Conservation (phyloP, 1,284 basidiomycete genomes). For the Anthracocystis setariae region DNA sequence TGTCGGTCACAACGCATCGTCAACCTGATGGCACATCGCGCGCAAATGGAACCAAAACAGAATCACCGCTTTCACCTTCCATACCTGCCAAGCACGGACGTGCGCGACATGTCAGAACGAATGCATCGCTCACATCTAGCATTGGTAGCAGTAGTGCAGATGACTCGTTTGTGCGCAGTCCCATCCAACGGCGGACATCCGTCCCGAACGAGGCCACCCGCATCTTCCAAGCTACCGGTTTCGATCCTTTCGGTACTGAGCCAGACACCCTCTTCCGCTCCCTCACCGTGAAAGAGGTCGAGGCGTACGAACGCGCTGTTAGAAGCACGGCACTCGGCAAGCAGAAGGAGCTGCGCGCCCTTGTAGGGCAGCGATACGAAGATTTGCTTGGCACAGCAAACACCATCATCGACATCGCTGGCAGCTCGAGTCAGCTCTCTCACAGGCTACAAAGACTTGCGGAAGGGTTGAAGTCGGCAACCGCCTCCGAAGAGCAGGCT, state of each 20-base stretch:
- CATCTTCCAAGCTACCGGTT: conserved; percentile 39
- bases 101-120: conserved; percentile 35
- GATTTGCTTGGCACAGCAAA: conserved; percentile 58
- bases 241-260: conserved; percentile 44
- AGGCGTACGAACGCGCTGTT: conserved; percentile 37
- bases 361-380: conserved; percentile 57
- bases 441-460: conserved; percentile 33
- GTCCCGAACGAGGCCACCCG: conserved; percentile 26
- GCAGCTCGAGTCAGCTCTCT: conserved; percentile 42
- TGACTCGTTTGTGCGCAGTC: conserved; percentile 1
- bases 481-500: conserved; percentile 5
- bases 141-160: conserved; percentile 10
- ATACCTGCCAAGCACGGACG: conserved; percentile 26
- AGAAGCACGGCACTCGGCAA: conserved; percentile 34
- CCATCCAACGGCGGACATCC: conserved; percentile 12
- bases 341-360: conserved; percentile 44
- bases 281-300: conserved; percentile 45
- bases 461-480: conserved; percentile 18
- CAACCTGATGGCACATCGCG: conserved; percentile 3
- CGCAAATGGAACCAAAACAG: conserved; percentile 3
- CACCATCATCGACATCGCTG: conserved; percentile 58
- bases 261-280: conserved; percentile 49
- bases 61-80: conserved; percentile 1
- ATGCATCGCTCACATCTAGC: conserved; percentile 47
- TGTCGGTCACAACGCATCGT: conserved; percentile 12